phyloP scores from a whole-genome alignment of 176 grass and related monocot genomes.

The Oryza meridionalis region DNA sequence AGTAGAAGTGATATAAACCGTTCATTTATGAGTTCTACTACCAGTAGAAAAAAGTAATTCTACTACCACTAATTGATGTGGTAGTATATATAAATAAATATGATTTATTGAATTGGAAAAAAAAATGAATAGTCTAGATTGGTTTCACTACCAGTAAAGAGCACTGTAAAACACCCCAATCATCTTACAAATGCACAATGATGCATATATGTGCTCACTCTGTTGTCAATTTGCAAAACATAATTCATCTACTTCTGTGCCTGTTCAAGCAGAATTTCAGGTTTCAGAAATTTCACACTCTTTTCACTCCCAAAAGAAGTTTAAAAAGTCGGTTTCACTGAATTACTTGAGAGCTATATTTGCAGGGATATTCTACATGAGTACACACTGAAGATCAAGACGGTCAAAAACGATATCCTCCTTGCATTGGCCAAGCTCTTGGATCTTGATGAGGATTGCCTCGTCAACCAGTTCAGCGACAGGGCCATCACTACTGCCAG shows the following conservation, averaged over 20 bases:
- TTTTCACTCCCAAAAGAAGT: no score
- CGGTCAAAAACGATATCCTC: constrained; percentile 35
- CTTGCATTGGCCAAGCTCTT: constrained; percentile 34
- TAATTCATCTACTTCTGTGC: neutral
- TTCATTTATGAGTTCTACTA: no score
- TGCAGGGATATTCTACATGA: constrained; percentile 56
- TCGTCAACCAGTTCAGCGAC: constrained; percentile 34
- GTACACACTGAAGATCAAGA: constrained; percentile 44
- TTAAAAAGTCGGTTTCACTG: neutral
- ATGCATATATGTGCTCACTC: neutral
- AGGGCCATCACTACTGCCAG: constrained; percentile 32
- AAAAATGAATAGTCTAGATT: no score
- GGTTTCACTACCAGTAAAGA: no score
- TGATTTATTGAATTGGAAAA: no score
- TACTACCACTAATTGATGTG: no score
- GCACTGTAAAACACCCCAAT: no score
- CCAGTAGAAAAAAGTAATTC: no score
- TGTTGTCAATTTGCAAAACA: neutral
- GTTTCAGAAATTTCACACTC: neutral
- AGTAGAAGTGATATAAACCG: no score
- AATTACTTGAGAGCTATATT: neutral
- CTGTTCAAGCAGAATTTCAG: neutral
- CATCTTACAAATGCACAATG: no score
- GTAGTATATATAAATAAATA: no score
- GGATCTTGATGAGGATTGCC: constrained; percentile 35